Conservation (phyloP, 805 yeast genomes). For the Hanseniaspora meyeri region DNA sequence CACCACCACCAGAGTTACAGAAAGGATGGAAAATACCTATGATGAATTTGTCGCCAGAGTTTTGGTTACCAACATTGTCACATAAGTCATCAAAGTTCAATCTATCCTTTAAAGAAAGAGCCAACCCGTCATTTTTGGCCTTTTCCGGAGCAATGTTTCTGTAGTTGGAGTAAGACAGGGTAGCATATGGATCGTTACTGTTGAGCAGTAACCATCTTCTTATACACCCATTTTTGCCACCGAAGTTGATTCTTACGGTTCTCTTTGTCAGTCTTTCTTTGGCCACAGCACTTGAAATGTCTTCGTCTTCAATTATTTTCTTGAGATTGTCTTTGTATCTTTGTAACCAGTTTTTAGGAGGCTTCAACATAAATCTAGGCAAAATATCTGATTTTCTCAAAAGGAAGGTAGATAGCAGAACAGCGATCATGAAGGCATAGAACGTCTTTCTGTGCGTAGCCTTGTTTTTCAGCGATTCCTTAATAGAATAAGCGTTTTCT, state of each 20-base stretch:
- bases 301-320: constrained; percentile 1
- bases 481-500: background rate
- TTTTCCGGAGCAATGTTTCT: background rate
- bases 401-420: background rate
- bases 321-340: constrained; percentile 7
- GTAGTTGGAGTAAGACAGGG: constrained; percentile 11
- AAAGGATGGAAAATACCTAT: constrained; percentile 89
- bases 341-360: constrained; percentile 11
- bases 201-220: constrained; percentile 14
- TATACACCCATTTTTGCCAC: constrained; percentile 12
- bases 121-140: constrained; percentile 2
- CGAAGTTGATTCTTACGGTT: constrained; percentile 13
- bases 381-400: background rate
- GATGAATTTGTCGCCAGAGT: constrained; percentile 7
- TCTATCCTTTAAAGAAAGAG: constrained; percentile 7
- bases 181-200: constrained; percentile 3
- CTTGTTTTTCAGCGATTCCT: background rate
- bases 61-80: background rate
- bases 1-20: constrained; percentile 96
- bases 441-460: background rate
- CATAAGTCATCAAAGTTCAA: constrained; percentile 3
- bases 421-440: constrained; percentile 1
- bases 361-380: constrained; percentile 6
- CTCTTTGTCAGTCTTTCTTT: background rate
- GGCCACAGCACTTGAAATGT: background rate